Percentiles rank a stretch among this genome's conserved stretches.
phyloP scores from a whole-genome alignment of 192 early-diverging fungal species.

The Coemansia sp. region DNA sequence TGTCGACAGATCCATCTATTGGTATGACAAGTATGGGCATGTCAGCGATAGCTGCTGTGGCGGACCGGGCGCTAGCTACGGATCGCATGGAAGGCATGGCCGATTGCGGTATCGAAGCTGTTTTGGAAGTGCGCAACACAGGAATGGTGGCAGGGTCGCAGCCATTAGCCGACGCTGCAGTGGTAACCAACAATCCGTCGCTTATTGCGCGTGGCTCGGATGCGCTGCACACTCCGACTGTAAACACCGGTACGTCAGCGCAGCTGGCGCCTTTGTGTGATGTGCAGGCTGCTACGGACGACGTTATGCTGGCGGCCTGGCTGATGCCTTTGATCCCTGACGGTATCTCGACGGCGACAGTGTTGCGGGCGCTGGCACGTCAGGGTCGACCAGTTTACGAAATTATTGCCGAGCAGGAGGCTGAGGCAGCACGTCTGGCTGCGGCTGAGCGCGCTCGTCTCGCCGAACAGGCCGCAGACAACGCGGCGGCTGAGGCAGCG shows the following conservation, averaged over 20 bases:
- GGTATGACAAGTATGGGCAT: neutral
- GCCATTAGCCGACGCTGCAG: constrained; percentile 12
- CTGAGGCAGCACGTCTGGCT: constrained; percentile 24
- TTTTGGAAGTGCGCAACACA: constrained; percentile 2
- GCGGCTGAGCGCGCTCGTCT: constrained; percentile 27
- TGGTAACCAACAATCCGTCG: constrained; percentile 16
- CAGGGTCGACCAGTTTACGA: constrained; percentile 41
- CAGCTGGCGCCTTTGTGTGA: constrained; percentile 11
- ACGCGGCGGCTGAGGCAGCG: constrained; percentile 13
- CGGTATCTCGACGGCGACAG: constrained; percentile 22
- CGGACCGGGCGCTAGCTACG: constrained; percentile 11
- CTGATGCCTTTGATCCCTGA: constrained; percentile 42
- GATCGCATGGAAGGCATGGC: constrained; percentile 26
- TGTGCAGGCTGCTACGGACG: constrained; percentile 23
- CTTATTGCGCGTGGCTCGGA: constrained; percentile 27
- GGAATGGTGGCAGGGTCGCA: constrained; percentile 18
- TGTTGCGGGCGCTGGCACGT: constrained; percentile 35
- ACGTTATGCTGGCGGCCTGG: constrained; percentile 28
- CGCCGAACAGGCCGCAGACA: constrained; percentile 24
- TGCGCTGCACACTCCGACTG: constrained; percentile 10
- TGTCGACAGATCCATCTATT: constrained; percentile 6
- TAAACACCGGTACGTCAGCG: constrained; percentile 7
- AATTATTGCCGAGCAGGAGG: constrained; percentile 24
- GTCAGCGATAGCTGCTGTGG: neutral
- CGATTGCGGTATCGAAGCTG: constrained; percentile 14